Percentiles rank a stretch among this genome's conserved stretches.
Conservation (phyloP, 306 rosid genomes). For the Prunus dulcis region DNA sequence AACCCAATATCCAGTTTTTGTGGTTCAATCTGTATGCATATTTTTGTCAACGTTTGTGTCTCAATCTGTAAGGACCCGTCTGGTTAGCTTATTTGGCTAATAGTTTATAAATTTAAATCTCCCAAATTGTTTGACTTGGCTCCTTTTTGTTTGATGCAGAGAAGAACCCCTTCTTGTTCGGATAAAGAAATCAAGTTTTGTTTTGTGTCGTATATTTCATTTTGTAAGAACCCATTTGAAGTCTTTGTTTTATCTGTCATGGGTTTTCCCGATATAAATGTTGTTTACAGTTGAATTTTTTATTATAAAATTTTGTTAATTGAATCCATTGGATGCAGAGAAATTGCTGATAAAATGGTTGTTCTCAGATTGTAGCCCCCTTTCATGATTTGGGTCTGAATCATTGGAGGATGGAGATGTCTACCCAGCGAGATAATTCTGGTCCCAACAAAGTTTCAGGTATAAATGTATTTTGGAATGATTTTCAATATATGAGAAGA, state of each 20-base stretch:
- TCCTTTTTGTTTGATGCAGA: conserved; percentile 6
- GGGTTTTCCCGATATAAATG: neutral
- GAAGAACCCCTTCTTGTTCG: neutral
- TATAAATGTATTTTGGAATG: conserved; percentile 12
- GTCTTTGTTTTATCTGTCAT: neutral
- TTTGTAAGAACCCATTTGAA: conserved; percentile 29
- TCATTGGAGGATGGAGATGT: conserved; percentile 46
- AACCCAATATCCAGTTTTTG: neutral
- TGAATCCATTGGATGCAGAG: conserved; percentile 27
- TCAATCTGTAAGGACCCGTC: neutral
- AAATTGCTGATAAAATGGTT: conserved; percentile 32
- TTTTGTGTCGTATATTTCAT: neutral
- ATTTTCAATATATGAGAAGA: neutral
- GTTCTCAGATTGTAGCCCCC: conserved; percentile 33
- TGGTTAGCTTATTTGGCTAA: neutral
- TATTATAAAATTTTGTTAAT: neutral
- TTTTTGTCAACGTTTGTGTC: neutral
- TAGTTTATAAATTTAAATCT: neutral
- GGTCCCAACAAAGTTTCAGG: conserved; percentile 46
- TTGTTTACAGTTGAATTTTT: neutral
- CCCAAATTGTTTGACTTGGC: neutral
- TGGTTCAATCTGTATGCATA: neutral
- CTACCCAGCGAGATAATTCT: conserved; percentile 37
- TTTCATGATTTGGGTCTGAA: conserved; percentile 35
- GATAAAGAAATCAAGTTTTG: neutral